Percentiles rank a stretch among this genome's conserved stretches.
These are phyloP conservation scores for Corylus americana DNA, from an alignment of 306 rosid species.

Conservation along the genomic window DNA sequence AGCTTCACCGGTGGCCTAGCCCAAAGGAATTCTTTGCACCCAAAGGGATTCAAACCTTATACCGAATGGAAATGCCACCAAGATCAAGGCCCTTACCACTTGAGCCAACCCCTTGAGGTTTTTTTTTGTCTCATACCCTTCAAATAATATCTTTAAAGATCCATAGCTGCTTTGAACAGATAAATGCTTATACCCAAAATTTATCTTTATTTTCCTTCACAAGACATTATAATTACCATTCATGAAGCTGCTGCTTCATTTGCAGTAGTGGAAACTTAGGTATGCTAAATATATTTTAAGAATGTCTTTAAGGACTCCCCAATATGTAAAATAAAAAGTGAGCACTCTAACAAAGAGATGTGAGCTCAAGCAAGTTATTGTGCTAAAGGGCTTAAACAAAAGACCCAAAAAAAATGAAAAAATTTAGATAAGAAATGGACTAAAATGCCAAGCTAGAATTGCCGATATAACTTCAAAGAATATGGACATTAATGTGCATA, in stretches of 20 bases:
- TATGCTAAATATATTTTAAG: background rate
- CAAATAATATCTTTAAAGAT: background rate
- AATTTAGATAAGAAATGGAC: background rate
- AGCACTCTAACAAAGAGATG: background rate
- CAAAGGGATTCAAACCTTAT: too few species aligned
- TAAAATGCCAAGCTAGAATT: slow-evolving; percentile 2
- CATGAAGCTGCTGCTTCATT: background rate
- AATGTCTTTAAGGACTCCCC: background rate
- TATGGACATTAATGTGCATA: background rate
- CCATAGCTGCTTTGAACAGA: background rate
- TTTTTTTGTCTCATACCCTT: background rate
- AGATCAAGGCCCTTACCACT: too few species aligned
- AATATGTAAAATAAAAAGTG: background rate
- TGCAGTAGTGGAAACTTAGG: background rate
- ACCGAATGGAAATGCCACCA: too few species aligned
- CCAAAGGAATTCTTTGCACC: too few species aligned
- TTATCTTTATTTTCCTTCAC: slow-evolving; percentile 4
- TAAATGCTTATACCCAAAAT: background rate
- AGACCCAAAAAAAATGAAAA: background rate
- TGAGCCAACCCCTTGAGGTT: too few species aligned
- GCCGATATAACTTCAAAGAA: background rate
- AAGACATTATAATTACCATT: background rate
- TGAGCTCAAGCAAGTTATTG: background rate
- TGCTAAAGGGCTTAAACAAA: background rate
- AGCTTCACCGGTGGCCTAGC: too few species aligned